Conservation (phyloP, 345 rosid species). For the Rhizophora apiculata region DNA sequence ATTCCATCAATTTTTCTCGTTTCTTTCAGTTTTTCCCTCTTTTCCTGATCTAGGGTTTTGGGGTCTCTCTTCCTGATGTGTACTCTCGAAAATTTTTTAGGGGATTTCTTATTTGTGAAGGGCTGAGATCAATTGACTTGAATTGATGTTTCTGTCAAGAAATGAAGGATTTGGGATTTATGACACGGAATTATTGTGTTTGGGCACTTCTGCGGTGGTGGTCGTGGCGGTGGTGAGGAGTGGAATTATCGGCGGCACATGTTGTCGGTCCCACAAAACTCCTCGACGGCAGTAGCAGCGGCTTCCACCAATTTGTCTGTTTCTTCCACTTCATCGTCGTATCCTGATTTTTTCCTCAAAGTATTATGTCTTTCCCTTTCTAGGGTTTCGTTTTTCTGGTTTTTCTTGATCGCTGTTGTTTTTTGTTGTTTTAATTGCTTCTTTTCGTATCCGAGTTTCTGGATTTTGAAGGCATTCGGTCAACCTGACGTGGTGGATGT, state of each 20-base stretch:
- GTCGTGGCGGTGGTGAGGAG: not conserved
- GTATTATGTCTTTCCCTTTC: not conserved
- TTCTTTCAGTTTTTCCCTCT: not conserved
- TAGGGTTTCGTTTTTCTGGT: not conserved
- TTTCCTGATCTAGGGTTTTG: slow-evolving; percentile 1
- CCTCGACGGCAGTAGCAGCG: not conserved
- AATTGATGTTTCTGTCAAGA: slow-evolving; percentile 1
- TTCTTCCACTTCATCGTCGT: not conserved
- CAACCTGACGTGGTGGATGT: not conserved
- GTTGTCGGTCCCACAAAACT: not conserved
- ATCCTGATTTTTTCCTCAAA: not conserved
- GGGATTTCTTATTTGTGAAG: not conserved
- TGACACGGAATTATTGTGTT: not conserved
- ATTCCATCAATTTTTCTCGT: not conserved
- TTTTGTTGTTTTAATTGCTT: not conserved
- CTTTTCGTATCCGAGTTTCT: not conserved
- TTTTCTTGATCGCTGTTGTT: not conserved
- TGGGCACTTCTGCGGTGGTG: not conserved
- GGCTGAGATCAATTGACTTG: not conserved
- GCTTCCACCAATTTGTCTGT: not conserved
- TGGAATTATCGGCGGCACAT: not conserved
- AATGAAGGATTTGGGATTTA: not conserved
- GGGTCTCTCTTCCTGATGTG: not conserved
- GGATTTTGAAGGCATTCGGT: not conserved
- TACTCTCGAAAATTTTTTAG: not conserved